Evolutionary conservation across 2,329 filamentous ascomycete species (phyloP).

Genomic region (Coniochaeta hoffmannii): DNA sequence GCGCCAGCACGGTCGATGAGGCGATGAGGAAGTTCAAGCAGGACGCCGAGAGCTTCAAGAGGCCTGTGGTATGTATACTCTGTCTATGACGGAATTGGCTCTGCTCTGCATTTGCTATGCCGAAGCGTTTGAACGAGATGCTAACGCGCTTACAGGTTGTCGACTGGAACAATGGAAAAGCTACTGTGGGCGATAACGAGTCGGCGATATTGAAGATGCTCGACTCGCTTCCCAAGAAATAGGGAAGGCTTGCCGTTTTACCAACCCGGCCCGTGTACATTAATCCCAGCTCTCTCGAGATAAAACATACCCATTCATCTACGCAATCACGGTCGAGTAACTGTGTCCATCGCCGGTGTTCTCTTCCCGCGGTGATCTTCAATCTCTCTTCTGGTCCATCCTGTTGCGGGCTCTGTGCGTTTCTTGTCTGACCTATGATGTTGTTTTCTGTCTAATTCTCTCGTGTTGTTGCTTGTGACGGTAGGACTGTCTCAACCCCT

Average conservation of each 20-base stretch:
- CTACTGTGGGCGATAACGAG: slow-evolving; percentile 68
- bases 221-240: slow-evolving; percentile 36
- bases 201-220: slow-evolving; percentile 85
- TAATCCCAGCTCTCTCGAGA: neutral
- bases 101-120: neutral
- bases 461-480: too few species aligned
- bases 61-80: slow-evolving; percentile 61
- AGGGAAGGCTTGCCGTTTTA: slow-evolving; percentile 1
- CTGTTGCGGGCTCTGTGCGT: too few species aligned
- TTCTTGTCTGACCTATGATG: too few species aligned
- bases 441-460: too few species aligned
- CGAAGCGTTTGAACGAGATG: neutral
- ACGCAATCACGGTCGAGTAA: neutral
- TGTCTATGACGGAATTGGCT: neutral
- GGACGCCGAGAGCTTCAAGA: slow-evolving; percentile 59
- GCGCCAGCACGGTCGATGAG: slow-evolving; percentile 66
- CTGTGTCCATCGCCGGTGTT: neutral
- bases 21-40: slow-evolving; percentile 73
- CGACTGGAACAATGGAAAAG: slow-evolving; percentile 90
- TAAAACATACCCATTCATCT: neutral
- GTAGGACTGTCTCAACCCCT: too few species aligned
- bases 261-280: neutral
- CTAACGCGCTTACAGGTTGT: slow-evolving; percentile 45
- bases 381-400: too few species aligned
- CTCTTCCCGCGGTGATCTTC: too few species aligned